These are phyloP conservation scores for Trichoderma pleuroti DNA, from an alignment of 2,329 filamentous ascomycete species.

Conservation along the genomic window DNA sequence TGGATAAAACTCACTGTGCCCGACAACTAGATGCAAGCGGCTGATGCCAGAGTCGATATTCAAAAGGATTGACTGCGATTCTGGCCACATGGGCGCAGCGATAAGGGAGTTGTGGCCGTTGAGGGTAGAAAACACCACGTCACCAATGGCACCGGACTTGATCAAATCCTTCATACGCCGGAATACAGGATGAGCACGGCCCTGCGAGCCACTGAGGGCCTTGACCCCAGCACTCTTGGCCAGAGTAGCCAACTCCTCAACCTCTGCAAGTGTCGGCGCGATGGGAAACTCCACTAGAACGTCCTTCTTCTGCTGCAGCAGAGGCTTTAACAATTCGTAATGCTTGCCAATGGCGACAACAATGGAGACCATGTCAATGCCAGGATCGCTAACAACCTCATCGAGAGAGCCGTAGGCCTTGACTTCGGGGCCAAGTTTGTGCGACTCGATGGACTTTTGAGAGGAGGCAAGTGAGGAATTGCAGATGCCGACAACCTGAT, in stretches of 20 bases:
- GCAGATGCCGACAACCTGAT: not conserved
- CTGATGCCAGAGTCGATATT: constrained; percentile 5
- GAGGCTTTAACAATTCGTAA: constrained; percentile 1
- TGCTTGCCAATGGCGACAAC: constrained; percentile 8
- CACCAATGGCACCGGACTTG: not conserved
- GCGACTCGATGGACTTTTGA: constrained; percentile 3
- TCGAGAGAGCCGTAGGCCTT: constrained; percentile 1
- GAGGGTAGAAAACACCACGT: constrained; percentile 1
- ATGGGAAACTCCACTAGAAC: constrained; percentile 2
- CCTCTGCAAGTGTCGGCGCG: constrained; percentile 1
- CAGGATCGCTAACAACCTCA: not conserved
- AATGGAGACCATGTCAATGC: not conserved
- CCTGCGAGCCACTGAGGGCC: not conserved
- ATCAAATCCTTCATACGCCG: not conserved
- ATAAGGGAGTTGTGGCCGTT: constrained; percentile 1
- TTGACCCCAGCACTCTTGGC: not conserved
- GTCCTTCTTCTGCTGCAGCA: constrained; percentile 1
- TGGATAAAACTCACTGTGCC: not conserved
- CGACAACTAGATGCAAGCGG: not conserved
- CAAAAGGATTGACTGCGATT: not conserved
- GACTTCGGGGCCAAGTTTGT: constrained; percentile 1
- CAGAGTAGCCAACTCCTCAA: not conserved
- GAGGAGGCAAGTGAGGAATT: constrained; percentile 1
- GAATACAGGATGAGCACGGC: constrained; percentile 2
- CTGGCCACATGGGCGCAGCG: not conserved